A percentile compares a stretch with the other conserved stretches of the same genome.
phyloP scores from a whole-genome alignment of 352 stramenopile species.

The Globisporangium nodosum region DNA sequence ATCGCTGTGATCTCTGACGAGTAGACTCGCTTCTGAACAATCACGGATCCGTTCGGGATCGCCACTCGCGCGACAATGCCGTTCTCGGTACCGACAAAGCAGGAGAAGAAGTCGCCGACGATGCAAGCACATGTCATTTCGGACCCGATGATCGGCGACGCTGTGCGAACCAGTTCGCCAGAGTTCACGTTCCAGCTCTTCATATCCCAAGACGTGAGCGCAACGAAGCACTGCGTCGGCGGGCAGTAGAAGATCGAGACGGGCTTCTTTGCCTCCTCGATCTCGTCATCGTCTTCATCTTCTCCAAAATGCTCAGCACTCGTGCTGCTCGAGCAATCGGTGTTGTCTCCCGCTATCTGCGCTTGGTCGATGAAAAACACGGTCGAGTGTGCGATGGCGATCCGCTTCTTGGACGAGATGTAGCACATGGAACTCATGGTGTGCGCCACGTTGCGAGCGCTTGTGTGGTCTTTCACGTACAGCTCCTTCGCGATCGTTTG shows the following conservation, averaged over 20 bases:
- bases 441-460: constrained; percentile 4
- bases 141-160: constrained; percentile 15
- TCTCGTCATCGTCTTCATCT: constrained; percentile 2
- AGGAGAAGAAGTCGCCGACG: constrained; percentile 36
- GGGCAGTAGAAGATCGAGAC: constrained; percentile 25
- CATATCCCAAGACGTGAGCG: constrained; percentile 24
- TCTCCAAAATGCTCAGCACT: neutral
- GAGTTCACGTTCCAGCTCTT: constrained; percentile 22
- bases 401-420: constrained; percentile 20
- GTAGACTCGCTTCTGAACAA: constrained; percentile 27
- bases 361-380: constrained; percentile 51
- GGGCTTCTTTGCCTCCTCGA: constrained; percentile 28
- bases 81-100: constrained; percentile 33
- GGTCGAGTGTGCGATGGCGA: constrained; percentile 43
- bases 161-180: constrained; percentile 15
- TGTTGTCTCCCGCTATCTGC: neutral
- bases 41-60: constrained; percentile 23
- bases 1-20: constrained; percentile 17
- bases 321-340: neutral
- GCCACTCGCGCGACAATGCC: constrained; percentile 32
- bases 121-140: constrained; percentile 28
- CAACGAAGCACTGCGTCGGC: constrained; percentile 23
- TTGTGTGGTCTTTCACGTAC: constrained; percentile 24
- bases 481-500: constrained; percentile 31
- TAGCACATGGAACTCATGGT: constrained; percentile 30